These are phyloP conservation scores for Umbilicaria muhlenbergii DNA, from an alignment of 495 filamentous ascomycete species.

Conservation along the genomic window DNA sequence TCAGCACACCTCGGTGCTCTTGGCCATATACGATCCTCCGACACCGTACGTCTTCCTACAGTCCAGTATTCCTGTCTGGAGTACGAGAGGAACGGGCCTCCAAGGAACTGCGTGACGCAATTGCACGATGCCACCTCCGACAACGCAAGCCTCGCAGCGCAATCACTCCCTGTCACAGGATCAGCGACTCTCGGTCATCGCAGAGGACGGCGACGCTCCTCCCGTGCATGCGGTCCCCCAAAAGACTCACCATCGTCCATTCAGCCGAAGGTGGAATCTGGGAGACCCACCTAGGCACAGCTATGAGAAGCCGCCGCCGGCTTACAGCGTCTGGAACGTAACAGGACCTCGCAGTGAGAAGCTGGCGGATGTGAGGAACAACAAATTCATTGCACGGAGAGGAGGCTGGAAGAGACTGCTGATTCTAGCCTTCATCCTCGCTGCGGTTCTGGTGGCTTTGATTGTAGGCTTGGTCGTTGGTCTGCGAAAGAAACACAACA, in stretches of 20 bases:
- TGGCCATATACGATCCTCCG: too few species aligned
- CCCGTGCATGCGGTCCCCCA: not conserved
- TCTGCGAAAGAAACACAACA: constrained; percentile 17
- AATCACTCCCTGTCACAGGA: constrained; percentile 7
- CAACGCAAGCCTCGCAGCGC: not conserved
- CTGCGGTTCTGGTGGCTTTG: constrained; percentile 23
- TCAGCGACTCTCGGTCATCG: constrained; percentile 13
- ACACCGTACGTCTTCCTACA: too few species aligned
- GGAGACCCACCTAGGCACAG: constrained; percentile 12
- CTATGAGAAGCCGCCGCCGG: constrained; percentile 6
- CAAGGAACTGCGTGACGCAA: too few species aligned
- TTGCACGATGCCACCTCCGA: too few species aligned
- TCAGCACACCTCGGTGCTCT: too few species aligned
- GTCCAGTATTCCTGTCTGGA: too few species aligned
- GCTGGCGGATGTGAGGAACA: constrained; percentile 13
- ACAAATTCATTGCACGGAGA: constrained; percentile 13
- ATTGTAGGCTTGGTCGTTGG: constrained; percentile 28
- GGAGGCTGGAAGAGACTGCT: constrained; percentile 27
- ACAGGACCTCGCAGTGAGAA: constrained; percentile 15
- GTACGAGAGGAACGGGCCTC: too few species aligned
- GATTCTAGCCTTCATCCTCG: constrained; percentile 15
- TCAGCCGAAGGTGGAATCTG: constrained; percentile 9
- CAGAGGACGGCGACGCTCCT: constrained; percentile 8
- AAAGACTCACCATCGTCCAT: constrained; percentile 8
- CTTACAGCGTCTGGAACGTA: constrained; percentile 13